These are phyloP conservation scores for Hibiscus tridactylites DNA, from an alignment of 345 rosid genomes.

Conservation along the genomic window DNA sequence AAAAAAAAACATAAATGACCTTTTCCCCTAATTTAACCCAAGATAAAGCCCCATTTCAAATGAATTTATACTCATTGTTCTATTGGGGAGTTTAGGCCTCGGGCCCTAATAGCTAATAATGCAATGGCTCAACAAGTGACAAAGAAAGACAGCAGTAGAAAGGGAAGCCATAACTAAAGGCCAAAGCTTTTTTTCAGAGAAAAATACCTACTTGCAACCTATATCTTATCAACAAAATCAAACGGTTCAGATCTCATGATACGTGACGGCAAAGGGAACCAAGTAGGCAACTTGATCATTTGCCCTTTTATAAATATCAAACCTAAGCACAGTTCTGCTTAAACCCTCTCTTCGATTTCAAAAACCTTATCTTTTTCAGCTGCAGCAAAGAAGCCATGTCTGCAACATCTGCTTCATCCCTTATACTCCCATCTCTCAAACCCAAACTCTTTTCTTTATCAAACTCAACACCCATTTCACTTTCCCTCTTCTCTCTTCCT, in stretches of 20 bases:
- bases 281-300: background rate
- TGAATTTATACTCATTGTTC: background rate
- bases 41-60: background rate
- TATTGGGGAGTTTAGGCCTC: background rate
- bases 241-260: background rate
- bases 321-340: background rate
- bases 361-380: slow-evolving; percentile 5
- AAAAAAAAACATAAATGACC: too few species aligned
- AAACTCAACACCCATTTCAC: slow-evolving; percentile 30
- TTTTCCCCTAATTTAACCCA: too few species aligned
- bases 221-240: background rate
- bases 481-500: slow-evolving; percentile 28
- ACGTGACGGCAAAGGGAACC: background rate
- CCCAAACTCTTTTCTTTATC: slow-evolving; percentile 35
- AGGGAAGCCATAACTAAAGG: background rate
- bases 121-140: background rate
- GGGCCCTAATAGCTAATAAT: background rate
- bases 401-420: slow-evolving; percentile 51
- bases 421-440: slow-evolving; percentile 48
- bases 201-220: background rate
- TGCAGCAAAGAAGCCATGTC: slow-evolving; percentile 43
- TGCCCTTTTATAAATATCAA: slow-evolving; percentile 6
- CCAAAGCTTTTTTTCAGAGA: background rate
- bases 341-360: slow-evolving; percentile 8
- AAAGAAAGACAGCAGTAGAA: background rate